Evolutionary conservation across 331 rosid species (phyloP).

Genomic region (Rosa hybrid): DNA sequence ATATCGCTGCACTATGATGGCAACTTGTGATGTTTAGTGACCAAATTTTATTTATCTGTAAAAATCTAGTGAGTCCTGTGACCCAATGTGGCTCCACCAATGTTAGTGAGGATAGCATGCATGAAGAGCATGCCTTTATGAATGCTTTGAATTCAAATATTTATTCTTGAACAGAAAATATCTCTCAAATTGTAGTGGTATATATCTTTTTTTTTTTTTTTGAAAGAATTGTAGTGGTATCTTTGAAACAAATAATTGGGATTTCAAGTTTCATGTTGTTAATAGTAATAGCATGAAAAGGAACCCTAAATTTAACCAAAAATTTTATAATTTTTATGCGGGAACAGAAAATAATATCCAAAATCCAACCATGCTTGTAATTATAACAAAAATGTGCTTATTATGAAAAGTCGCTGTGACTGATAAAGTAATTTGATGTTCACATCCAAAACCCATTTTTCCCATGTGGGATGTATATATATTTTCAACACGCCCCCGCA

Average conservation of each 20-base stretch:
- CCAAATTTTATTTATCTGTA: too few relatives aligned
- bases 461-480: too few relatives aligned
- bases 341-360: background rate
- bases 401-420: background rate
- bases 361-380: too few relatives aligned
- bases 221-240: background rate
- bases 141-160: background rate
- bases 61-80: too few relatives aligned
- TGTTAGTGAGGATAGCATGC: background rate
- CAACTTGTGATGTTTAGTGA: too few relatives aligned
- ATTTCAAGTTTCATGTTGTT: background rate
- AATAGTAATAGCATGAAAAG: background rate
- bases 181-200: background rate
- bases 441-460: too few relatives aligned
- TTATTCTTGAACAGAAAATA: background rate
- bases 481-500: too few relatives aligned
- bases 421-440: too few relatives aligned
- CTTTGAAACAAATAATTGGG: background rate
- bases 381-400: background rate
- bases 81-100: too few relatives aligned
- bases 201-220: background rate
- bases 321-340: background rate
- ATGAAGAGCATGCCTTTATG: too few relatives aligned
- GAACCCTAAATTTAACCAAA: too few relatives aligned
- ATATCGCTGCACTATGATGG: too few relatives aligned